Evolutionary conservation across 2,329 filamentous ascomycete genomes (phyloP), one percentile per base, ranked within the genome.

Genomic region (Raffaelea ambrosiae): DNA sequence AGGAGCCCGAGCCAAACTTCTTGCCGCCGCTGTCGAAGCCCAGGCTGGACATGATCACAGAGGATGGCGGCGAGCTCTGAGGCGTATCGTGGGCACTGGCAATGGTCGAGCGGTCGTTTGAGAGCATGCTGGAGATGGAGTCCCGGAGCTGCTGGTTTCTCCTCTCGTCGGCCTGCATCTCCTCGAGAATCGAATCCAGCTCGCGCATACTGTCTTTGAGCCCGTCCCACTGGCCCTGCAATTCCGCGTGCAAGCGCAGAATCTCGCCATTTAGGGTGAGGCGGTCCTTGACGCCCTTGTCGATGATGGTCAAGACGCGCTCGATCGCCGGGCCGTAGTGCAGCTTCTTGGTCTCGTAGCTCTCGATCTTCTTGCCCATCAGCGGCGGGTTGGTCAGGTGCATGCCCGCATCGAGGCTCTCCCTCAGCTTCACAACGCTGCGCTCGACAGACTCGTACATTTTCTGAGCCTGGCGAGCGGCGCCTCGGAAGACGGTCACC

Each of bases 261-360:
- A 97, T 93, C 66, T 97, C 93, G 40, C 93, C 93, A 60, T 98
- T 97, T 48, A 97, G 88, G 0, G 93, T 97, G 44, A 96, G 72
- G n/a, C 93, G 81, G 60, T 97, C 89, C 61, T 87, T 86, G 59
- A 97, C 85, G n/a, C 93, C 93, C 61, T 88, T 91, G 57, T 96
- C 88, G 44, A 97, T 96, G 61, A 97, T 94, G 36, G 84, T 83
- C 18, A 97, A 69, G 8, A 98, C 88, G 39, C 90, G 80, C 61
- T 93, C 88, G 61, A 98, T 94, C 2, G 93, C 91, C 10, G 90
- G 88, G 1, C 89, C 86, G 59, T 97, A 98, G 63, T 97, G 91
- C 50, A 81, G 81, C 65, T 91, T 94, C 72, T 97, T 98, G 40
- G 86, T 88, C 62, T 96, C 90, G 63, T 95, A 98, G 57, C 78